phyloP scores from a whole-genome alignment of 768 basidiomycete species.

The Terana coerulea region DNA sequence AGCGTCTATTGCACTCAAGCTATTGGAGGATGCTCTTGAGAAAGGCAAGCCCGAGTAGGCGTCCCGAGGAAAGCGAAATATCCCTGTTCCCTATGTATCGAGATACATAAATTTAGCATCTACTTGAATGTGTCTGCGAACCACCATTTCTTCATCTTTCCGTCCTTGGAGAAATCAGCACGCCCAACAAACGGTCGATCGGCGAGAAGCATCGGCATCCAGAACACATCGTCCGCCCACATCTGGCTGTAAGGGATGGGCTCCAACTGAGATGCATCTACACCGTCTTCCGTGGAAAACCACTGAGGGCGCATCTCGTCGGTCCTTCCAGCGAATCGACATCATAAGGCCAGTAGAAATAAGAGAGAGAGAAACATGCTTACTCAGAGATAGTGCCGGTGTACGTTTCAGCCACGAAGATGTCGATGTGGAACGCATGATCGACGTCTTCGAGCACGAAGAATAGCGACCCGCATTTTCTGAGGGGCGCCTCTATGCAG shows the following conservation, averaged over 20 bases:
- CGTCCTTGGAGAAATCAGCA: conserved; percentile 36
- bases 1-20: conserved; percentile 43
- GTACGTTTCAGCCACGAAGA: conserved; percentile 64
- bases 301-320: conserved; percentile 88
- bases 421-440: conserved; percentile 66
- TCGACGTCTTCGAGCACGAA: conserved; percentile 54
- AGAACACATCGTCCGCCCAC: conserved; percentile 63
- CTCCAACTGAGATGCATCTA: conserved; percentile 18
- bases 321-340: conserved; percentile 41
- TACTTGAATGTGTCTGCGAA: conserved; percentile 19
- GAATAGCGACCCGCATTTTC: conserved; percentile 59
- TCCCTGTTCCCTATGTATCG: neutral
- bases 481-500: conserved; percentile 63
- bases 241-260: conserved; percentile 59
- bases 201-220: conserved; percentile 61
- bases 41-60: neutral
- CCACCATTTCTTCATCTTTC: conserved; percentile 33
- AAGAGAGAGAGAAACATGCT: conserved; percentile 22
- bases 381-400: conserved; percentile 65
- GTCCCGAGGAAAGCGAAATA: no score
- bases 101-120: neutral
- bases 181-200: conserved; percentile 44
- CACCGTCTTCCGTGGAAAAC: conserved; percentile 44
- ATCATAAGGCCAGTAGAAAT: neutral
- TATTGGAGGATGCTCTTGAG: conserved; percentile 41